phyloP scores from a whole-genome alignment of 352 stramenopile genomes.

The Pythium grandisporangium region DNA sequence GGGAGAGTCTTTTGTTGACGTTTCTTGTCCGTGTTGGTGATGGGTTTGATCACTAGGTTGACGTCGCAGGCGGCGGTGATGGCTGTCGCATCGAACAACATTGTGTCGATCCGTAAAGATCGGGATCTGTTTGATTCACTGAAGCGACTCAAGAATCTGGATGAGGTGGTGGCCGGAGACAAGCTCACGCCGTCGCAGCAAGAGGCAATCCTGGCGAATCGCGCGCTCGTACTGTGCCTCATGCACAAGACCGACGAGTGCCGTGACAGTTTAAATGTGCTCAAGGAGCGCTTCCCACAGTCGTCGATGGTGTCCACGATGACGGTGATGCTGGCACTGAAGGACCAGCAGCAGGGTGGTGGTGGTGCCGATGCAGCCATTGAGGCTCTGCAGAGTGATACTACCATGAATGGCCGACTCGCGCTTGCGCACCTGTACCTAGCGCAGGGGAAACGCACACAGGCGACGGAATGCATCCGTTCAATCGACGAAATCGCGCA shows the following conservation, averaged over 20 bases:
- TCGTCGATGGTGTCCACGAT: conserved; percentile 50
- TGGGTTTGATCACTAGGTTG: conserved; percentile 22
- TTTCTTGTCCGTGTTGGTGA: background rate
- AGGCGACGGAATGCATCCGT: conserved; percentile 48
- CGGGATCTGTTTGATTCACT: conserved; percentile 77
- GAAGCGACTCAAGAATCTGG: conserved; percentile 70
- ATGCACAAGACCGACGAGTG: conserved; percentile 77
- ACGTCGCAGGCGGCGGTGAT: conserved; percentile 52
- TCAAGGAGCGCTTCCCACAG: conserved; percentile 56
- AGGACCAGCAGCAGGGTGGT: conserved; percentile 42
- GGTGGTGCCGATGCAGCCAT: too few species aligned
- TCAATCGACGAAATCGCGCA: conserved; percentile 57
- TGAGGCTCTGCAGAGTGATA: conserved; percentile 22
- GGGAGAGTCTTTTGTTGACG: background rate
- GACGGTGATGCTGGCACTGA: conserved; percentile 54
- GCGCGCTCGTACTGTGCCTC: conserved; percentile 56
- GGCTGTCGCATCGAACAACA: conserved; percentile 72
- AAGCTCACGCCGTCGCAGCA: conserved; percentile 57
- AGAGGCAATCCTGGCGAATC: conserved; percentile 68
- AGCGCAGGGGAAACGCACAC: conserved; percentile 29
- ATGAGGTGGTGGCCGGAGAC: conserved; percentile 34
- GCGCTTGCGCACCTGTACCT: conserved; percentile 63
- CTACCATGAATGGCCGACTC: conserved; percentile 51
- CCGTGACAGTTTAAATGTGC: conserved; percentile 27
- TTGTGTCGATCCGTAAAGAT: conserved; percentile 71